Conservation (phyloP, 2,329 filamentous ascomycete genomes). For the Amphichorda felina region DNA sequence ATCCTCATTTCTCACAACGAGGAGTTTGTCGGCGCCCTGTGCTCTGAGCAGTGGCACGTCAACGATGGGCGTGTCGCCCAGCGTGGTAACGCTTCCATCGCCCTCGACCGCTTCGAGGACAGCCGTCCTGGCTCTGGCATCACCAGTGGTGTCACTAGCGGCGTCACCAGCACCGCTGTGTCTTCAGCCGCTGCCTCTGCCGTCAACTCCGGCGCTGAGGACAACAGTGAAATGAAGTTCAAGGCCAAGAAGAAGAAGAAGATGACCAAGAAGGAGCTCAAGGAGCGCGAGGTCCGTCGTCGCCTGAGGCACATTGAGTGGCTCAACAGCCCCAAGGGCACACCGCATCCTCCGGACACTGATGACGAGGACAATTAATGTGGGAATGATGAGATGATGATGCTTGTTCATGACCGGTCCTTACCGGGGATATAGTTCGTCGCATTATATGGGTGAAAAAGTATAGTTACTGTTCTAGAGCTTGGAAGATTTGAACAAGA, state of each 20-base stretch:
- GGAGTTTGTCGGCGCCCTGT: slow-evolving; percentile 92
- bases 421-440: too few species aligned
- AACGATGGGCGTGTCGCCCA: slow-evolving; percentile 77
- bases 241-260: slow-evolving; percentile 91
- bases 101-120: slow-evolving; percentile 81
- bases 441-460: too few species aligned
- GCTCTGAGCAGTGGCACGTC: slow-evolving; percentile 94
- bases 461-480: too few species aligned
- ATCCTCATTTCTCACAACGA: slow-evolving; percentile 99
- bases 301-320: slow-evolving; percentile 77
- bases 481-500: neutral
- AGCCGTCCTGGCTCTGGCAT: slow-evolving; percentile 47
- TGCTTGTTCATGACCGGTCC: neutral
- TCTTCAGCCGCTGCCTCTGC: slow-evolving; percentile 43
- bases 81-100: slow-evolving; percentile 64
- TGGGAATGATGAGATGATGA: slow-evolving; percentile 6
- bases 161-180: slow-evolving; percentile 45
- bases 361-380: slow-evolving; percentile 53
- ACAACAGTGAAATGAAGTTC: slow-evolving; percentile 75
- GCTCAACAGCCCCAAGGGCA: slow-evolving; percentile 79
- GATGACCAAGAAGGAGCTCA: slow-evolving; percentile 91
- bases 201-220: slow-evolving; percentile 75
- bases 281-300: slow-evolving; percentile 82
- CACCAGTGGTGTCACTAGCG: slow-evolving; percentile 44
- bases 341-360: slow-evolving; percentile 63